Base-by-base conservation (phyloP, 805 yeast species). In the Ogataea degrootiae region DNA sequence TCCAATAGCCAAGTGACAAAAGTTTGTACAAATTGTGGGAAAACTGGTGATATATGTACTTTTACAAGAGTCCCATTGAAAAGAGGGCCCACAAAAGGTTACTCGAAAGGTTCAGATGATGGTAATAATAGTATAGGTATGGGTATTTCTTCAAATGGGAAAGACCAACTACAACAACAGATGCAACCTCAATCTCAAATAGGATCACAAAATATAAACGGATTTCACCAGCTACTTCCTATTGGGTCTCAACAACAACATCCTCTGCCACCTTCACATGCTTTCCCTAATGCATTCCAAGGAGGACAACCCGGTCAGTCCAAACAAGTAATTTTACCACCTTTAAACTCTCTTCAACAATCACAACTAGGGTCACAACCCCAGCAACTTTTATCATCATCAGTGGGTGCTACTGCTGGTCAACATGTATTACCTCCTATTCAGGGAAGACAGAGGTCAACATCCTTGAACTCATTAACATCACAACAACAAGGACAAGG, bases 11-110 rank as follows among this genome's bases (percentile, higher is more conserved):
- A 69, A 9, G 74, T 81, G n/a, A 67, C 74, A 35, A 74, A 73
- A 49, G 62, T 72, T 1, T 86, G 95, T 62, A 67, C 82, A 14
- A 82, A 78, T 53, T 86, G 95, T 63, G 60, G 67, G 15, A 81
- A 79, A 59, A 79, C 73, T 56, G 74, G 73, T 41, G 89, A 83
- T 41, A 60, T 58, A 2, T 86, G 95, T 62, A 72, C 84, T 2
- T 86, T 85, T 60, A 82, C 83, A 21, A 70, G 92, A 43, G 74
- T 82, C 2, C 95, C 91, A 0, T 62, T 86, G 61, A 86, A 86
- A 56, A 68, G 95, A 55, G 95, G 95, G 0, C 95, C 95, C 0
- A 74, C 85, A 0, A 86, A 85, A 58, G 92, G 92, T 1, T 83
- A 79, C 42, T 55, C 57, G 2, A 63, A 59, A 42, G 39, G 16